Conservation (phyloP, 768 basidiomycete genomes). For the Suillus spraguei region DNA sequence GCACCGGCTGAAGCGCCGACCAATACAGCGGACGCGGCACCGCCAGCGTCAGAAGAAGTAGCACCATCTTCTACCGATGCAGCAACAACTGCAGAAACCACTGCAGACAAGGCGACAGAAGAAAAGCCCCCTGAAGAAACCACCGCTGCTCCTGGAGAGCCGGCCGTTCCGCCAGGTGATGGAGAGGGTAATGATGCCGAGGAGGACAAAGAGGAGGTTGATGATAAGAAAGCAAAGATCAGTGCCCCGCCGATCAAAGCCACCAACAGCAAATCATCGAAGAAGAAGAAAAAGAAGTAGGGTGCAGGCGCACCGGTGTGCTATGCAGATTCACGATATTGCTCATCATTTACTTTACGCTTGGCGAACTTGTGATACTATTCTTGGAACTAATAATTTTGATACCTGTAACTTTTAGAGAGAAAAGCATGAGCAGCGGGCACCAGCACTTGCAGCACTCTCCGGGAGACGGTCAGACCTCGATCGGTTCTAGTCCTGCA, state of each 20-base stretch:
- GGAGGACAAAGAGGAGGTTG: conserved; percentile 6
- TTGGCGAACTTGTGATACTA: neutral
- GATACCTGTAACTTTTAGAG: neutral
- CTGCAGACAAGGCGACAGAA: conserved; percentile 1
- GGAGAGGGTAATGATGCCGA: conserved; percentile 9
- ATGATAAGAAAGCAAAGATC: conserved; percentile 2
- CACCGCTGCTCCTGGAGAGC: conserved; percentile 7
- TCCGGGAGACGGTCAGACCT: neutral
- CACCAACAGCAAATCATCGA: neutral
- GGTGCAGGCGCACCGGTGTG: conserved; percentile 1
- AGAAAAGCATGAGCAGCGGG: neutral
- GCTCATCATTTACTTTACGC: conserved; percentile 6
- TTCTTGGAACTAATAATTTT: neutral
- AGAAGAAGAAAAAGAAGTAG: conserved; percentile 21
- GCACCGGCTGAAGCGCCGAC: neutral
- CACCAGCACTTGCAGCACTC: neutral
- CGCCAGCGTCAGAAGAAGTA: neutral
- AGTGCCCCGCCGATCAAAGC: conserved; percentile 5
- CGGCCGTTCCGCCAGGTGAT: neutral
- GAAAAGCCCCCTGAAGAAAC: neutral
- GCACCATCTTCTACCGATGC: neutral
- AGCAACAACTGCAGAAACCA: neutral
- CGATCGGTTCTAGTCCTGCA: neutral
- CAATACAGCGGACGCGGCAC: neutral
- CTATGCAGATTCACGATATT: neutral